These are phyloP conservation scores for Eucalyptus viminalis DNA, from an alignment of 345 rosid genomes.

Conservation along the genomic window DNA sequence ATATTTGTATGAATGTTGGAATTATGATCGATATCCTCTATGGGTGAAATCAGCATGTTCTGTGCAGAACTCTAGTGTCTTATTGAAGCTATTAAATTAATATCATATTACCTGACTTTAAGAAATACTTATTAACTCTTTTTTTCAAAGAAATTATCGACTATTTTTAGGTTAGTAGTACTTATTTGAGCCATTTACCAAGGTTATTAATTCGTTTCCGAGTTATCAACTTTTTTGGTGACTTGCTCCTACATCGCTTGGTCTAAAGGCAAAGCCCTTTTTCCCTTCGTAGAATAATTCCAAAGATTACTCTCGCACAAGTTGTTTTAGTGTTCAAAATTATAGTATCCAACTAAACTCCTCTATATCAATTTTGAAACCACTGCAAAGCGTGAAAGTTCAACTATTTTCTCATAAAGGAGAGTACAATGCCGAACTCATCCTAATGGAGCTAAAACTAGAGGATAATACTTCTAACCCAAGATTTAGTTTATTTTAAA, in stretches of 20 bases:
- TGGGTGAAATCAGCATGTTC: too few relatives aligned
- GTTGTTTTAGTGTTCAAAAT: not conserved
- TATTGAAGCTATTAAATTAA: too few relatives aligned
- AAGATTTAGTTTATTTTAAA: too few relatives aligned
- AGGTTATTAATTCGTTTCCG: not conserved
- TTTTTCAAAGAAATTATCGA: not conserved
- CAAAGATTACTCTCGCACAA: not conserved
- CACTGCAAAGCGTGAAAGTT: not conserved
- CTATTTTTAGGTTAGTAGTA: not conserved
- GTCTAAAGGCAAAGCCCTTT: not conserved
- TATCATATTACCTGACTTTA: too few relatives aligned
- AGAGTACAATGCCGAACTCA: not conserved
- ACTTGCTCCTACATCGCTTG: not conserved
- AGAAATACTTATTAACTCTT: too few relatives aligned
- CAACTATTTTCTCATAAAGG: not conserved
- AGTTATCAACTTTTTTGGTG: not conserved
- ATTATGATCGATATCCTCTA: too few relatives aligned
- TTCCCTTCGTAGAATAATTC: not conserved
- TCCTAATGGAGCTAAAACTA: not conserved
- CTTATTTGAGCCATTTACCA: not conserved
- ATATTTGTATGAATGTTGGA: too few relatives aligned
- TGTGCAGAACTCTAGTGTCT: too few relatives aligned
- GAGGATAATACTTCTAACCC: too few relatives aligned
- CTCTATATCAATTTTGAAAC: not conserved
- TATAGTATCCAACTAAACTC: not conserved